Percentiles rank a stretch among this genome's conserved stretches.
Evolutionary conservation across 78 protist genomes (phyloP).

Genomic region (Speleostelium caveatum): DNA sequence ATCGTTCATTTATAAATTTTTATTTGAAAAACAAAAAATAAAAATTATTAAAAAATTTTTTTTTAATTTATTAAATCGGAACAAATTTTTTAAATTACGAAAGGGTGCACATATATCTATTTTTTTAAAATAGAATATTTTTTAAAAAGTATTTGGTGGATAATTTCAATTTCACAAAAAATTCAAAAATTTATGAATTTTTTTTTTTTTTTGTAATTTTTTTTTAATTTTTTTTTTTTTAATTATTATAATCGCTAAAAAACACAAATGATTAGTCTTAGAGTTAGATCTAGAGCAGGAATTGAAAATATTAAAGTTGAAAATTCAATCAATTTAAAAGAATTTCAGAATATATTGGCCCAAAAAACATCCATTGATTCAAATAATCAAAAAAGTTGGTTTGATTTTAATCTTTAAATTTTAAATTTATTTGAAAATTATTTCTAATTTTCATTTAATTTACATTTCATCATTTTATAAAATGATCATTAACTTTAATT

Average conservation of each 20-base stretch:
- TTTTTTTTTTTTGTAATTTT: too few relatives aligned
- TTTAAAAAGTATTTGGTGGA: too few relatives aligned
- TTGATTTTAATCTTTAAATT: too few relatives aligned
- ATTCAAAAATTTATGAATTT: too few relatives aligned
- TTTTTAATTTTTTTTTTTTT: too few relatives aligned
- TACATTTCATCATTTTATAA: background rate
- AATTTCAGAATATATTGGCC: slow-evolving; percentile 18
- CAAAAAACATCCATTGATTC: slow-evolving; percentile 11
- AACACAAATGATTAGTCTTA: slow-evolving; percentile 1
- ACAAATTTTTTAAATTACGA: background rate
- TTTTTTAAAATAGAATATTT: too few relatives aligned
- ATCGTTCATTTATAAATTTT: too few relatives aligned
- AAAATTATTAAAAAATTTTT: too few relatives aligned
- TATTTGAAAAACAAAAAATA: too few relatives aligned
- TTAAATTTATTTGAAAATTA: too few relatives aligned
- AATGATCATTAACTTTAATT: background rate
- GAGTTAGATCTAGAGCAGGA: slow-evolving; percentile 63
- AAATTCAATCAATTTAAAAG: background rate
- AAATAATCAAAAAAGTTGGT: slow-evolving; percentile 46
- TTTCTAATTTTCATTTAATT: background rate
- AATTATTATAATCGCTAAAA: background rate
- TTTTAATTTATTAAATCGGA: background rate
- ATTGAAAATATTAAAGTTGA: slow-evolving; percentile 61
- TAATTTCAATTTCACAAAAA: too few relatives aligned
- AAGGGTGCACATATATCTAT: background rate